Evolutionary conservation across 768 basidiomycete species (phyloP).

Genomic region (Amyloporia xantha): DNA sequence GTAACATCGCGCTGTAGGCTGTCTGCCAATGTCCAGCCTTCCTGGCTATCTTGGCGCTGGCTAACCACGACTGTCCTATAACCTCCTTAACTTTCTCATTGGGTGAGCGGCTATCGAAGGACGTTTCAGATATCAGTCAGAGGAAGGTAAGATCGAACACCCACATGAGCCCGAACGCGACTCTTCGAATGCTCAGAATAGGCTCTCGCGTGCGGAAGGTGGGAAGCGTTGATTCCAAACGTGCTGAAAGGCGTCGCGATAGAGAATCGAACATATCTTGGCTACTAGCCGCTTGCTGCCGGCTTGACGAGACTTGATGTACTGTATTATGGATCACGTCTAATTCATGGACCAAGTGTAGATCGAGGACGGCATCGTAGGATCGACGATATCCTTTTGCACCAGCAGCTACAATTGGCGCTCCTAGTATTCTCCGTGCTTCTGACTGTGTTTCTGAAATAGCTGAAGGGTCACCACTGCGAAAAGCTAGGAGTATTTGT

Average conservation of each 20-base stretch:
- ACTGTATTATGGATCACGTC: conserved; percentile 54
- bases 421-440: conserved; percentile 70
- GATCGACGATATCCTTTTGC: conserved; percentile 75
- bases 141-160: conserved; percentile 20
- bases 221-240: conserved; percentile 75
- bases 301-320: conserved; percentile 25
- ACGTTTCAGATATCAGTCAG: neutral
- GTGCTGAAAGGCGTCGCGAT: conserved; percentile 46
- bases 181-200: conserved; percentile 82
- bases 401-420: conserved; percentile 76
- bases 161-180: conserved; percentile 63
- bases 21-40: conserved; percentile 96
- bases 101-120: neutral
- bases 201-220: conserved; percentile 87
- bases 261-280: conserved; percentile 34
- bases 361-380: conserved; percentile 78
- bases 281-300: conserved; percentile 29
- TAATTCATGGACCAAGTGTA: conserved; percentile 85
- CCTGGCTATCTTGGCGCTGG: conserved; percentile 91
- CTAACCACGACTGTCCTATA: conserved; percentile 83
- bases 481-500: conserved; percentile 75
- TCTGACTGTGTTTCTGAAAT: conserved; percentile 47
- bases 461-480: conserved; percentile 38
- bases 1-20: conserved; percentile 91
- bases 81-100: conserved; percentile 40